phyloP scores from a whole-genome alignment of 2,329 filamentous ascomycete genomes.

The Elsinoe ampelina region DNA sequence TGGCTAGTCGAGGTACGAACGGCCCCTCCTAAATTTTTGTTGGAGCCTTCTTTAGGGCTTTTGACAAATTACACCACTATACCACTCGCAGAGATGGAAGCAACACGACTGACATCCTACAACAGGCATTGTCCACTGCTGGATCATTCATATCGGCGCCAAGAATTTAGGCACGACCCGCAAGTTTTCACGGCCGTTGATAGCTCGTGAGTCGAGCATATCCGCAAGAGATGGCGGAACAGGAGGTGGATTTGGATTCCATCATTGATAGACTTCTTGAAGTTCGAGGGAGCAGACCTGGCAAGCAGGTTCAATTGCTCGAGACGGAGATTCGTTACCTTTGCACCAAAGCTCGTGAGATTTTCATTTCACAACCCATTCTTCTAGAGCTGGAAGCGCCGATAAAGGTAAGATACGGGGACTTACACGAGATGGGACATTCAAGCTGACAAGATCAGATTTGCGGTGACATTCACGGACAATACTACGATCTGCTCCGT shows the following conservation, averaged over 20 bases:
- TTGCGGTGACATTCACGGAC: conserved; percentile 96
- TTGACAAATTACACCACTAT: not conserved
- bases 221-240: conserved; percentile 53
- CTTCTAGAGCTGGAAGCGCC: conserved; percentile 94
- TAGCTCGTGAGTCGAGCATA: conserved; percentile 9
- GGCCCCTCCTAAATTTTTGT: not conserved
- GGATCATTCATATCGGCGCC: conserved; percentile 8
- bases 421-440: not conserved
- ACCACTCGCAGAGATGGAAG: not conserved
- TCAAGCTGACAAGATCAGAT: conserved; percentile 51
- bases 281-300: conserved; percentile 92
- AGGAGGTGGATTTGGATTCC: conserved; percentile 96
- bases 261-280: conserved; percentile 98
- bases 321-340: conserved; percentile 95
- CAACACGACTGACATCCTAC: not conserved
- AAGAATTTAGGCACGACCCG: not conserved
- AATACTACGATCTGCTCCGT: conserved; percentile 96
- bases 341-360: conserved; percentile 97
- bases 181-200: conserved; percentile 7
- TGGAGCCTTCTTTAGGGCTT: not conserved
- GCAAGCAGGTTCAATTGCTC: conserved; percentile 95
- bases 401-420: conserved; percentile 68
- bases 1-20: conserved; percentile 10
- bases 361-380: conserved; percentile 98
- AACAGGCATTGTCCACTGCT: not conserved